A percentile compares a stretch with the other conserved stretches of the same genome.
These are phyloP conservation scores for Arachis monticola DNA, from an alignment of 331 rosid species.

Conservation along the genomic window DNA sequence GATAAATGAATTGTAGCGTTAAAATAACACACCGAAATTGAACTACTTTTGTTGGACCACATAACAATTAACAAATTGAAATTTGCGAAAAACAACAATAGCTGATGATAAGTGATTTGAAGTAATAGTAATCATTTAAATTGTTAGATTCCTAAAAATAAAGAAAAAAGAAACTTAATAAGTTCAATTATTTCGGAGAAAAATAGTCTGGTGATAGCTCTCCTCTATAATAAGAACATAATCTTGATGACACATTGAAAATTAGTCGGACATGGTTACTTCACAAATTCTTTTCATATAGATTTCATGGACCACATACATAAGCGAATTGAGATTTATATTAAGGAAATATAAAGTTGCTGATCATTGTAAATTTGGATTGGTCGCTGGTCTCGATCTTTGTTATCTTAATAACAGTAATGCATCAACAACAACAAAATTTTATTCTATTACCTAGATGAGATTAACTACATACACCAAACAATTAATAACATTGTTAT, in stretches of 20 bases:
- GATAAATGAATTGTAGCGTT: constrained; percentile 6
- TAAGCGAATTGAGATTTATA: not conserved
- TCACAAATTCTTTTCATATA: not conserved
- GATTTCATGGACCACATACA: not conserved
- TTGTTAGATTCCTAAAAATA: not conserved
- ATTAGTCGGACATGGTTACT: not conserved
- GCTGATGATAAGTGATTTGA: not conserved
- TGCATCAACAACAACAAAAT: too few species aligned
- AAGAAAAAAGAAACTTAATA: not conserved
- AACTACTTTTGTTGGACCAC: not conserved
- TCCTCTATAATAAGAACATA: not conserved
- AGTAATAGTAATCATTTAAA: not conserved
- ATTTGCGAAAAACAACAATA: not conserved
- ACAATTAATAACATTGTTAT: too few species aligned
- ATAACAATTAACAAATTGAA: not conserved
- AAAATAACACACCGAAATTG: not conserved
- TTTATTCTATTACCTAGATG: too few species aligned
- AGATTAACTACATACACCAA: too few species aligned
- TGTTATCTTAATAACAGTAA: not conserved
- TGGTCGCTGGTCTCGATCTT: not conserved
- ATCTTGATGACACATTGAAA: not conserved
- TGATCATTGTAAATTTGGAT: not conserved
- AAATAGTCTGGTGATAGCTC: not conserved
- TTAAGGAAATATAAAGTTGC: not conserved
- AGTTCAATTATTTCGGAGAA: not conserved